Base-by-base conservation (phyloP, 148 eudicot species). In the Simmondsia chinensis region DNA sequence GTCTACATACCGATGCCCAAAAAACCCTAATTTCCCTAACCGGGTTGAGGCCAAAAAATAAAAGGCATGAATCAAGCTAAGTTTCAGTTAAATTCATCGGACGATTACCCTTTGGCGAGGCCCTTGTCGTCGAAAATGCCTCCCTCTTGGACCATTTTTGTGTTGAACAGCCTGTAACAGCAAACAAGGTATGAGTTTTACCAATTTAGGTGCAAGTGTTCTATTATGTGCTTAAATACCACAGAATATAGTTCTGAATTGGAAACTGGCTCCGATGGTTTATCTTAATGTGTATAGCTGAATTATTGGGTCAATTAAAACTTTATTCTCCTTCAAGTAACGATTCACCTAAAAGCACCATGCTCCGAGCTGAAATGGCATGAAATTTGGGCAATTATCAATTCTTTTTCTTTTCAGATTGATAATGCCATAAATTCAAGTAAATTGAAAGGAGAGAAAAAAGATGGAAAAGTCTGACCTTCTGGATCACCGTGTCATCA, bases 71-170 rank as follows among this genome's bases (percentile, higher is more conserved):
- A n/a, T n/a, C n/a, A n/a, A n/a, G n/a, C n/a, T n/a, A n/a, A n/a
- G n/a, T n/a, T n/a, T n/a, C n/a, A n/a, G n/a, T n/a, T n/a, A n/a
- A n/a, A n/a, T n/a, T n/a, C 15, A 16, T n/a, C 3, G 18, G 33
- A 21, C 16, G 11, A 15, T 49, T 9, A 79, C 97, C 76, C 63
- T 77, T 48, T 89, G 74, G 18, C 93, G 84, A 46, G 94, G 84
- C 46, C 94, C 97, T 48, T 91, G 94, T 16, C 97, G 87, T 37
- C 87, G 76, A 63, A 84, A 83, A 69, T 84, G 93, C 43, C 35
- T 54, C 36, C 93, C 93, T 59, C 97, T 69, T 34, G 84, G 87
- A 47, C 68, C 65, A 57, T 78, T 75, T 70, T 78, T 82, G 63
- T 89, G 87, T 34, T 75, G 84, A 46, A 89, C 76, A 52, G 84